Base-by-base conservation (phyloP, 2,329 filamentous ascomycete genomes). In the Talaromyces pinophilus region DNA sequence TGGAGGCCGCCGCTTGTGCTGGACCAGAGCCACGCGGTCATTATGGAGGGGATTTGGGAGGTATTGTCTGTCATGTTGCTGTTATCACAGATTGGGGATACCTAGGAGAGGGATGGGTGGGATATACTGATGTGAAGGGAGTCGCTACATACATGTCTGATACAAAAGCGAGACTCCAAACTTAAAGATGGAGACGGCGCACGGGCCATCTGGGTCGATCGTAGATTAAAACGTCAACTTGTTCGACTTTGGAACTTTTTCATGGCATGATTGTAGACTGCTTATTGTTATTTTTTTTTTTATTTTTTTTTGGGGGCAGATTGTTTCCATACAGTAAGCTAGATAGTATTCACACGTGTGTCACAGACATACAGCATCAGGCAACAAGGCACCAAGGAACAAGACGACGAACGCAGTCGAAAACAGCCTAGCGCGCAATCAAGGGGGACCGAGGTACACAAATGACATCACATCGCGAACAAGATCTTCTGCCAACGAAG, bases 21-120 rank as follows among this genome's bases (percentile, higher is more conserved):
- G 62, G 72, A 78, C 78, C 85, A 89, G 63, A 85, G 81, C 86
- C 86, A 89, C 64, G 85, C 85, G 70, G 81, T 82, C 85, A 88
- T 89, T 19, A 77, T 82, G 17, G 73, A 67, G 5, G 73, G 72
- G 35, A 67, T 65, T 17, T 63, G 35, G n/a, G 54, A 52, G 5
- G 44, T 61, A 33, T 60, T 60, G 25, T 44, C 38, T 33, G 63
- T 46, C 62, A 64, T 64, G 28, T 8, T 35, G 30, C 17, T 7
- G 5, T 19, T 35, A 38, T 19, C n/a, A 22, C 8, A 6, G n/a
- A 17, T 10, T 6, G 8, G 30, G 33, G 17, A 8, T 55, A 19
- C n/a, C 7, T 13, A 5, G 8, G 17, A 15, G n/a, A 19, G 3
- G 8, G n/a, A 22, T 35, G 5, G 11, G 5, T 57, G 5, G 13